phyloP scores from a whole-genome alignment of 331 rosid genomes.

The Quercus tomentella region DNA sequence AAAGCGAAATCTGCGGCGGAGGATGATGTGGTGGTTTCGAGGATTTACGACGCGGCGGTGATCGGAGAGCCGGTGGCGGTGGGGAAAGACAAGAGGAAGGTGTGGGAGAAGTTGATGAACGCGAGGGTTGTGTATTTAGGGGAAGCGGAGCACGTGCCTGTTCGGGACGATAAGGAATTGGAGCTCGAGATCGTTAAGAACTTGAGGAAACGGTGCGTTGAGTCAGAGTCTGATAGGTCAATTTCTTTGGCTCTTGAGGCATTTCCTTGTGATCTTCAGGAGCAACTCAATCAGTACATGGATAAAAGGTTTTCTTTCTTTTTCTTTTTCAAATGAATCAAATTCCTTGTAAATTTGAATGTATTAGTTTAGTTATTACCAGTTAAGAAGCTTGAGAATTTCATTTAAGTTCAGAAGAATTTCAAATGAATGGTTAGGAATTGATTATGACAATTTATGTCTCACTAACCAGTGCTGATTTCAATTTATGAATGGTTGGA shows the following conservation, averaged over 20 bases:
- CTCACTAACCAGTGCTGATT: not conserved
- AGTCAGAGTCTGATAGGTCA: conserved; percentile 41
- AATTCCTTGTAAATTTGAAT: too few relatives aligned
- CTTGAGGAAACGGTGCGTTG: conserved; percentile 48
- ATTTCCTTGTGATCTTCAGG: conserved; percentile 76
- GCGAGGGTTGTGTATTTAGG: conserved; percentile 83
- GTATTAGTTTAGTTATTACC: not conserved
- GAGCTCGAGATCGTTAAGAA: conserved; percentile 81
- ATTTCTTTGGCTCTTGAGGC: conserved; percentile 80
- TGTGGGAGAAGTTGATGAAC: conserved; percentile 94
- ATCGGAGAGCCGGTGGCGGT: conserved; percentile 91
- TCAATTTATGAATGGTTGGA: not conserved
- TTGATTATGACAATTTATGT: not conserved
- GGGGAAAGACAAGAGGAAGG: conserved; percentile 80
- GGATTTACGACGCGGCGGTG: conserved; percentile 86
- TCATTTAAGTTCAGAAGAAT: not conserved
- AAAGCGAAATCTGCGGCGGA: not conserved
- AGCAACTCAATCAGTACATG: conserved; percentile 63
- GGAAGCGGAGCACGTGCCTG: conserved; percentile 94
- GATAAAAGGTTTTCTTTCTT: conserved; percentile 50
- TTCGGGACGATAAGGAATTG: conserved; percentile 84
- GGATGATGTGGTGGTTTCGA: conserved; percentile 61
- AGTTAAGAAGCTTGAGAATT: not conserved
- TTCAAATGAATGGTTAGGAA: not conserved
- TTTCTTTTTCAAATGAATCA: too few relatives aligned